Percentiles rank a stretch among this genome's conserved stretches.
Conservation (phyloP, 2,329 filamentous ascomycete species). For the Claviceps quebecensis region DNA sequence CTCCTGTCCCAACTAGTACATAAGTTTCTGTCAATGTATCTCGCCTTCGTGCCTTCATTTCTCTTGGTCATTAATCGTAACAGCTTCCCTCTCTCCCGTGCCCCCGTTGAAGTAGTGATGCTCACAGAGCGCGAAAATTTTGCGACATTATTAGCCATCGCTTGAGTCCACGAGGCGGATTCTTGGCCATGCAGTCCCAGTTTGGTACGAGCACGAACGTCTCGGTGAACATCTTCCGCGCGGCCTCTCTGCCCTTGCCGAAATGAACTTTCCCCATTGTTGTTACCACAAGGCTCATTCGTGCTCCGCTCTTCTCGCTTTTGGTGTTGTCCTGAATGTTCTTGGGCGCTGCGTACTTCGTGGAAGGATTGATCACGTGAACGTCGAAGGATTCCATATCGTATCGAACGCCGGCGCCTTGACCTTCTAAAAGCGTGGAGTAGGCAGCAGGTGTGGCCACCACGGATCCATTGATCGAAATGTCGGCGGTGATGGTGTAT, state of each 20-base stretch:
- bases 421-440: constrained; percentile 51
- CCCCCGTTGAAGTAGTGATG: not conserved
- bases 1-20: no score
- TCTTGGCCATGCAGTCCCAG: constrained; percentile 41
- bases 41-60: not conserved
- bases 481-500: constrained; percentile 46
- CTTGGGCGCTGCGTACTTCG: constrained; percentile 41
- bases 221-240: constrained; percentile 62
- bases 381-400: constrained; percentile 65
- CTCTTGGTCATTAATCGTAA: constrained; percentile 3
- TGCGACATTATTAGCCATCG: constrained; percentile 58
- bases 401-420: constrained; percentile 46
- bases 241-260: constrained; percentile 46
- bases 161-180: constrained; percentile 37
- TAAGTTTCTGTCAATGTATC: not conserved
- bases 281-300: constrained; percentile 58
- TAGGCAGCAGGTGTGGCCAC: constrained; percentile 50
- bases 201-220: constrained; percentile 71
- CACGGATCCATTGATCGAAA: constrained; percentile 66
- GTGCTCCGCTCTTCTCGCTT: constrained; percentile 35
- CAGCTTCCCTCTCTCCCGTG: not conserved
- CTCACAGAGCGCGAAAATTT: constrained; percentile 48
- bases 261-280: constrained; percentile 61
- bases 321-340: constrained; percentile 26
- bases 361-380: constrained; percentile 61